phyloP scores from a whole-genome alignment of 2,329 filamentous ascomycete species.

The Xylaria sp. region DNA sequence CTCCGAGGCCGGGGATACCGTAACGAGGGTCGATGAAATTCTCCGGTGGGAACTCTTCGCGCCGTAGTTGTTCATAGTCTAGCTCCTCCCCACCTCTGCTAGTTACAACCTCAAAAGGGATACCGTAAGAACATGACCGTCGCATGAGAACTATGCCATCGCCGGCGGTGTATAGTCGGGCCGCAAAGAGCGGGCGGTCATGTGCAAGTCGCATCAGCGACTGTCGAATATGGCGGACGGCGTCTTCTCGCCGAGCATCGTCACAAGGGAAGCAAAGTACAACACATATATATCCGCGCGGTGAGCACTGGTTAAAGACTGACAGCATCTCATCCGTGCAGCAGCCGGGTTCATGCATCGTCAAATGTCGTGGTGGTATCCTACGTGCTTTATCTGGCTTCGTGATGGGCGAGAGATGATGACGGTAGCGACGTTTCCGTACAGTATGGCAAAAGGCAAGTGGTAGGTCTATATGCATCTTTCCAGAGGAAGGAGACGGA shows the following conservation, averaged over 20 bases:
- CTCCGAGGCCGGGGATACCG: constrained; percentile 41
- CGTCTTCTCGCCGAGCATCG: constrained; percentile 39
- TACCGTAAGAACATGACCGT: constrained; percentile 44
- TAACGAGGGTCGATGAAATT: constrained; percentile 45
- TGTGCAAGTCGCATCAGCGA: constrained; percentile 46
- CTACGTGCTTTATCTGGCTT: constrained; percentile 38
- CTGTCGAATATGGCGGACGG: constrained; percentile 44
- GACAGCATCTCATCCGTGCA: constrained; percentile 47
- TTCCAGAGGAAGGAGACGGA: constrained; percentile 29
- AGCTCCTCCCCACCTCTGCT: constrained; percentile 33
- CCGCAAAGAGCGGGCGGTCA: constrained; percentile 48
- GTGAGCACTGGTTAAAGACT: constrained; percentile 51
- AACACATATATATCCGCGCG: constrained; percentile 51
- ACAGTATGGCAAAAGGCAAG: constrained; percentile 41
- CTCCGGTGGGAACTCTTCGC: constrained; percentile 46
- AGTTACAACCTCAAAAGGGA: constrained; percentile 44
- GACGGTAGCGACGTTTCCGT: constrained; percentile 42
- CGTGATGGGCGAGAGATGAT: constrained; percentile 34
- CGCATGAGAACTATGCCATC: constrained; percentile 43
- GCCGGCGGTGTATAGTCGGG: constrained; percentile 43
- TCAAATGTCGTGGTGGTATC: constrained; percentile 38
- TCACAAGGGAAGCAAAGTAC: constrained; percentile 50
- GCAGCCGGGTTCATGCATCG: constrained; percentile 43
- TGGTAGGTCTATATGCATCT: constrained; percentile 42
- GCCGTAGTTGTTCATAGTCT: constrained; percentile 44